Evolutionary conservation across 2,329 filamentous ascomycete genomes (phyloP).

Genomic region (Fusarium odoratissimum): DNA sequence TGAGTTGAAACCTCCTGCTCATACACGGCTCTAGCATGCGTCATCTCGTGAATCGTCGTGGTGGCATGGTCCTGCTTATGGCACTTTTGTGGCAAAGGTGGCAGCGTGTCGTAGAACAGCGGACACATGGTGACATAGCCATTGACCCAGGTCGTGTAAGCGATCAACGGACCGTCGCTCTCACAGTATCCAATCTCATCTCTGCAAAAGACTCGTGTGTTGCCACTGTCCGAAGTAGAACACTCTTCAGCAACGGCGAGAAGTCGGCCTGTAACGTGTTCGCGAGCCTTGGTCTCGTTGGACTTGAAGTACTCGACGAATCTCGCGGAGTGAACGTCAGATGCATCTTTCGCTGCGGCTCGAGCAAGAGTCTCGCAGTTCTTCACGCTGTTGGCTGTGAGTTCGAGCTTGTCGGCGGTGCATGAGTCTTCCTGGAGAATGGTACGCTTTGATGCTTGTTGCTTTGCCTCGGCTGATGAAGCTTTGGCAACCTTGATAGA

Average conservation of each 20-base stretch:
- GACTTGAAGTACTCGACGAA: conserved; percentile 41
- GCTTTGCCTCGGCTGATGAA: conserved; percentile 3
- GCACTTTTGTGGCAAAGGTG: conserved; percentile 16
- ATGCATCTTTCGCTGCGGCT: conserved; percentile 29
- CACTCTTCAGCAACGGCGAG: conserved; percentile 34
- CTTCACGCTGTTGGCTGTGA: conserved; percentile 5
- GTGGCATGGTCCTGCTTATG: conserved; percentile 41
- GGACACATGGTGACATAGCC: conserved; percentile 34
- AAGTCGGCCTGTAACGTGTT: conserved; percentile 32
- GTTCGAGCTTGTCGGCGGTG: conserved; percentile 7
- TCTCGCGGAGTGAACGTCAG: conserved; percentile 12
- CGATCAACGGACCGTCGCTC: conserved; percentile 22
- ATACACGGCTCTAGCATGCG: conserved; percentile 31
- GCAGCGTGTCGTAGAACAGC: conserved; percentile 27
- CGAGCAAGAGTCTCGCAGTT: conserved; percentile 34
- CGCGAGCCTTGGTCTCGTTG: conserved; percentile 25
- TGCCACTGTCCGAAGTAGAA: conserved; percentile 7
- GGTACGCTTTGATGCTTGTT: conserved; percentile 9
- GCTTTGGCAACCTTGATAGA: conserved; percentile 9
- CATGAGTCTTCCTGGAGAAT: conserved; percentile 8
- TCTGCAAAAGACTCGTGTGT: conserved; percentile 9
- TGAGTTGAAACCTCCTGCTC: conserved; percentile 24
- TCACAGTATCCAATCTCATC: conserved; percentile 28
- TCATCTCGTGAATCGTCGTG: conserved; percentile 37
- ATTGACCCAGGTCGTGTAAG: conserved; percentile 38